Evolutionary conservation across 208 protist species (phyloP), one percentile per base, ranked within the genome.

Genomic region (Wallacemonas rigidus): DNA sequence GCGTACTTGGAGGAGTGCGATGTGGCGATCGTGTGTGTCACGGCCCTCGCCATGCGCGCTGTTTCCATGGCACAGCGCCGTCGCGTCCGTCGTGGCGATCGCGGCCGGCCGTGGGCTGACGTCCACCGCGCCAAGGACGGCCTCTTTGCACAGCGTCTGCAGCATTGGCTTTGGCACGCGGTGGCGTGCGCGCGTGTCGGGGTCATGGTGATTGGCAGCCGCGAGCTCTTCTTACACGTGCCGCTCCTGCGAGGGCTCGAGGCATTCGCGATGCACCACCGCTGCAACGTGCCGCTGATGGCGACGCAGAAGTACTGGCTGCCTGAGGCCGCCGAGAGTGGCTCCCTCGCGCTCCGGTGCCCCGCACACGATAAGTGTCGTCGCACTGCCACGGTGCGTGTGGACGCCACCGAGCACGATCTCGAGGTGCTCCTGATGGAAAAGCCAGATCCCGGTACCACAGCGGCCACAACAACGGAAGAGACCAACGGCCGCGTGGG

Each of bases 161-260:
- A 92, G 73, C 81, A 78, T 70, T 94, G 89, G 88, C 75, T 96
- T 40, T 96, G 89, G 89, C 79, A 79, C 40, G 73, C 82, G 11
- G 62, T 85, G 45, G 80, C 80, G 15, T 85, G 85, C 55, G 88
- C 83, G 38, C 86, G 87, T 2, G 48, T 57, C 38, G 87, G 89
- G 9, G 82, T 81, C 17, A 40, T 96, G 47, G 72, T 96, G 11
- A 73, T 96, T 54, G 87, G 83, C 74, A 89, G 78, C 70, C 79
- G 74, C n/a, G 86, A 94, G 72, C 54, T 91, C 40, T 86, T 92
- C 67, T 54, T 45, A 14, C 77, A 79, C 43, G 69, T 96, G 64
- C 80, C 84, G 38, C 73, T 92, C n/a, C 80, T 96, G 38, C 69
- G 69, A 40, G 70, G 80, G 35, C 65, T 91, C 5, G 86, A 91